Base-by-base conservation (phyloP, 139 green algal species). In the Chlamydomonas eustigma region DNA sequence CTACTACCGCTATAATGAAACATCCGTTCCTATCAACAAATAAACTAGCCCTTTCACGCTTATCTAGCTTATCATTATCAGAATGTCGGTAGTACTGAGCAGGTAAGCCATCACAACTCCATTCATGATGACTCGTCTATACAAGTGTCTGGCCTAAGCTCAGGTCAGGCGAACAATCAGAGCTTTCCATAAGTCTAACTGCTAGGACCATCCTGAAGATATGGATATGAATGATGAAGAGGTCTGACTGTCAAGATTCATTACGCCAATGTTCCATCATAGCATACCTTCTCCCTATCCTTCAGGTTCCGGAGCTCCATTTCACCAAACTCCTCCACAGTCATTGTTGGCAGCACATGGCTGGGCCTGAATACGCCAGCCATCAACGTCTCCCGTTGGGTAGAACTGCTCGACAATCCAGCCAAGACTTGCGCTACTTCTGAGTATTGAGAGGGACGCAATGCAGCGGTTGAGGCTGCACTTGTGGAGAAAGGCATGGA, bases 291-390 rank as follows among this genome's bases (percentile, higher is more conserved):
- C 63, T 81, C 76, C 6, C 74, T 73, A 44, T 71, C 33, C 71
- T 64, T 75, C 1, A 76, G 75, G 65, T 75, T 50, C 30, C 3
- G 36, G 30, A 74, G 3, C 77, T 89, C 81, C 39, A 81, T 73
- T 18, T 78, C 78, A 25, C 77, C 84, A 50, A 83, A 74, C 73
- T 90, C 71, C 78, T 89, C 81, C 51, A 88, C 84, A 2, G 78
- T 95, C 69, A 95, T 84, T 0, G 88, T 94, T 3, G 93, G 91
- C 67, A 96, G 64, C 33, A 72, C 86, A 72, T 97, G 87, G 58
- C 75, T 83, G 28, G 93, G 93, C 38, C 85, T 80, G 64, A 97
- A 97, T 36, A 97, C 91, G 65, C 65, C 65, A 38, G 8, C 18
- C 65, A 33, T 33, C 22, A 72, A 4, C 65, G 8, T 4, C 5